Conservation (phyloP, 1,284 basidiomycete genomes). For the Thelephora terrestris region DNA sequence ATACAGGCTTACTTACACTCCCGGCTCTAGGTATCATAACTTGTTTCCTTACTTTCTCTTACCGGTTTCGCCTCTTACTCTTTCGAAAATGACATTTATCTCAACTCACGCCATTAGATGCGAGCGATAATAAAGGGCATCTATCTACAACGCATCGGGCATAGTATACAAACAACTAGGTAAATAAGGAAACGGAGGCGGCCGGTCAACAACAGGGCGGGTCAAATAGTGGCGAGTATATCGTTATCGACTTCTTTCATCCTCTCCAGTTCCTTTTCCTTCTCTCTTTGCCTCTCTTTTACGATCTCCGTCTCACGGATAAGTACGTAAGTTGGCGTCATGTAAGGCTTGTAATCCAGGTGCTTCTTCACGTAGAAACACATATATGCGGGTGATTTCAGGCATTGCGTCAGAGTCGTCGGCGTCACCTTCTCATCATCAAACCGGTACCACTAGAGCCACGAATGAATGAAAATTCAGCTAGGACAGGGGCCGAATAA, state of each 20-base stretch:
- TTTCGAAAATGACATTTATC: too few relatives aligned
- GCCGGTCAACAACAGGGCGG: too few relatives aligned
- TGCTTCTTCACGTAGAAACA: conserved; percentile 87
- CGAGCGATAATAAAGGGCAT: too few relatives aligned
- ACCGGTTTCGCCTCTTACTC: too few relatives aligned
- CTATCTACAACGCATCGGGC: too few relatives aligned
- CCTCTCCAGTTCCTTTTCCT: conserved; percentile 36
- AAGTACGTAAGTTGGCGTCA: conserved; percentile 59
- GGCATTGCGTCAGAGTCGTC: conserved; percentile 55
- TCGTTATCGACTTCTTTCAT: conserved; percentile 57
- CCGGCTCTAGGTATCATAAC: too few relatives aligned
- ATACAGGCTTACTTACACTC: too few relatives aligned
- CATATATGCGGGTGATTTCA: conserved; percentile 78
- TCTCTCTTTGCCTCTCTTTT: conserved; percentile 52
- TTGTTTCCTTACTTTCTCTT: too few relatives aligned
- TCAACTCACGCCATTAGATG: too few relatives aligned
- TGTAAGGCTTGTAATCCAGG: conserved; percentile 68
- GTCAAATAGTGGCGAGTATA: conserved; percentile 36
- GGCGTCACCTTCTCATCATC: conserved; percentile 90
- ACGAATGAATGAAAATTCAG: conserved; percentile 10
- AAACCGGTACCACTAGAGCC: conserved; percentile 79
- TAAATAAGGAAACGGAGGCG: too few relatives aligned
- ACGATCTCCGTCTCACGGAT: conserved; percentile 57
- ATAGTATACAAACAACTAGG: too few relatives aligned
- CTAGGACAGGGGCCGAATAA: neutral